These are phyloP conservation scores for Annulohypoxylon maeteangense DNA, from an alignment of 495 filamentous ascomycete species.

Conservation along the genomic window DNA sequence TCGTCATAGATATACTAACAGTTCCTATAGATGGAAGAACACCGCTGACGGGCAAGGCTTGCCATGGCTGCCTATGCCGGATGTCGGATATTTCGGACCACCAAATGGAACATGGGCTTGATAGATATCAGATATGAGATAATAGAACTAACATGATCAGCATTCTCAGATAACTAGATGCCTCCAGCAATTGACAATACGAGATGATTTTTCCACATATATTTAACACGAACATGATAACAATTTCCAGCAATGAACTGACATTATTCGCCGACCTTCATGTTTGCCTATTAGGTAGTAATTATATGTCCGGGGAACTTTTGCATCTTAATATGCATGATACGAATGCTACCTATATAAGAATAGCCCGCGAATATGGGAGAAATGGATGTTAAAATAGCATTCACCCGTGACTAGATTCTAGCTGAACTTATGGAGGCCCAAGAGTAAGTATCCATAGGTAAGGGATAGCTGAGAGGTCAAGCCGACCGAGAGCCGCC, in stretches of 20 bases:
- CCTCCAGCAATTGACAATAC: neutral
- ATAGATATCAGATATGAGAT: conserved; percentile 2
- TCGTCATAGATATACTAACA: conserved; percentile 13
- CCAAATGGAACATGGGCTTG: conserved; percentile 56
- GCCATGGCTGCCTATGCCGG: conserved; percentile 55
- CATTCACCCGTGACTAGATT: too few species aligned
- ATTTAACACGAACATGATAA: neutral
- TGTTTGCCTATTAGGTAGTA: neutral
- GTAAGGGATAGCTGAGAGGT: neutral
- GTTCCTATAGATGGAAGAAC: conserved; percentile 53
- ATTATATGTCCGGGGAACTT: neutral
- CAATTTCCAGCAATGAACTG: neutral
- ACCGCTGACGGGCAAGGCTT: conserved; percentile 58
- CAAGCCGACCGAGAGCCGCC: neutral
- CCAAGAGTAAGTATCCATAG: too few species aligned
- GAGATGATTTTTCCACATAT: neutral
- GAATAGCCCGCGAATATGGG: too few species aligned
- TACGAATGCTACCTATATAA: too few species aligned
- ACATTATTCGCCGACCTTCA: too few species aligned
- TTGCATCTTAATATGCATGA: neutral
- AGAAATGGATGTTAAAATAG: too few species aligned
- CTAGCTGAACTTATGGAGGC: too few species aligned
- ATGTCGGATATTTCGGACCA: conserved; percentile 58
- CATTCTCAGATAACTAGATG: neutral
- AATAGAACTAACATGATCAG: neutral